These are phyloP conservation scores for Hymenoscyphus linearis DNA, from an alignment of 2,329 filamentous ascomycete species.

Conservation along the genomic window DNA sequence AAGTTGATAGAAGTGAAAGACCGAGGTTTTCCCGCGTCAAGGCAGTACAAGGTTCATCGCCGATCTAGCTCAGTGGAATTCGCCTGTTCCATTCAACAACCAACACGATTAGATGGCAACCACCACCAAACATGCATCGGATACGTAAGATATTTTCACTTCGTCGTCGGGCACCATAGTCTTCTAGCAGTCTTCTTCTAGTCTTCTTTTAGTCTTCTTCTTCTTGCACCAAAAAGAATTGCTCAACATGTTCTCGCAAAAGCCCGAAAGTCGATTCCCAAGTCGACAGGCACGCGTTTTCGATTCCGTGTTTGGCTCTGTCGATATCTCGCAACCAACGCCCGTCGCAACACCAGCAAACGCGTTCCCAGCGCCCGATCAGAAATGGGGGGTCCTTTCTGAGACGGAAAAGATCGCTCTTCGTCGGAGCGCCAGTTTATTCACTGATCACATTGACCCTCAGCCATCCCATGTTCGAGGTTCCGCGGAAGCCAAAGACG, in stretches of 20 bases:
- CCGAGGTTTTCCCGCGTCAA: neutral
- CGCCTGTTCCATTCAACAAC: neutral
- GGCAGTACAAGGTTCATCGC: neutral
- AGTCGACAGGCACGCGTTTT: constrained; percentile 25
- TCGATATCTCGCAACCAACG: constrained; percentile 27
- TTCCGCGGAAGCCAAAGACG: neutral
- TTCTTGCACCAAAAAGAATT: neutral
- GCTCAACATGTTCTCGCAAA: neutral
- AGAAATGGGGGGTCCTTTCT: constrained; percentile 23
- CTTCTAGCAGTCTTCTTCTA: no score
- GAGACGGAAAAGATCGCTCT: neutral
- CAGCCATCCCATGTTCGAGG: constrained; percentile 5
- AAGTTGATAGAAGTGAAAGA: neutral
- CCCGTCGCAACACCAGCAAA: constrained; percentile 25
- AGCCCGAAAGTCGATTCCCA: neutral
- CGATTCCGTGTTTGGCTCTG: constrained; percentile 28
- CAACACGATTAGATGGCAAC: neutral
- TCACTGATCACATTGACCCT: constrained; percentile 1
- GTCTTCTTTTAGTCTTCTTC: no score
- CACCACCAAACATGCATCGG: neutral
- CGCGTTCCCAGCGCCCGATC: constrained; percentile 22
- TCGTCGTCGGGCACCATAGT: neutral
- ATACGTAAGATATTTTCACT: neutral
- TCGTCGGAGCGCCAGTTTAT: constrained; percentile 2
- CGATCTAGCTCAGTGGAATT: neutral